Conservation (phyloP, 148 eudicot genomes). For the Vaccinium macrocarpon region DNA sequence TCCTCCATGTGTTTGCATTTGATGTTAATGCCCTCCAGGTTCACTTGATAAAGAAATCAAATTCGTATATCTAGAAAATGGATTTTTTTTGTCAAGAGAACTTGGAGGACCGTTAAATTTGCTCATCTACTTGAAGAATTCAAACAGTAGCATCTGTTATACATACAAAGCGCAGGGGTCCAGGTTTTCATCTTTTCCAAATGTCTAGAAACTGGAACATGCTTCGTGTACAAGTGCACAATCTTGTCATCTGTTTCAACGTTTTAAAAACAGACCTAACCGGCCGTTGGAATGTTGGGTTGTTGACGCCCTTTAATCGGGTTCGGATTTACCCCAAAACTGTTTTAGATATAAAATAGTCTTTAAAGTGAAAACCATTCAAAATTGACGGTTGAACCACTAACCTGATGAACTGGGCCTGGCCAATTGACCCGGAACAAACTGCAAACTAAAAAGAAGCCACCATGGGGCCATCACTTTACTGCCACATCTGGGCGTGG, state of each 20-base stretch:
- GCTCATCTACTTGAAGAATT: background rate
- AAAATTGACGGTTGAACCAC: too few relatives aligned
- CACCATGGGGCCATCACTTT: too few relatives aligned
- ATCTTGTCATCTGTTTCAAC: background rate
- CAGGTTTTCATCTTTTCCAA: background rate
- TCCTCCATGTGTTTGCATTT: background rate
- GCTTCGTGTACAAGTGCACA: background rate
- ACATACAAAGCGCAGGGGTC: background rate
- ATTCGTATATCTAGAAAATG: background rate
- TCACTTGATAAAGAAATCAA: background rate
- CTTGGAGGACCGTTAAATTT: slow-evolving; percentile 3
- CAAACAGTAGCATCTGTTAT: background rate
- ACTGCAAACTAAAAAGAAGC: too few relatives aligned
- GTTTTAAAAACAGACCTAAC: too few relatives aligned
- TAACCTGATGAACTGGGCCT: too few relatives aligned
- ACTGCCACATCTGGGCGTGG: too few relatives aligned
- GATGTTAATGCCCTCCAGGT: background rate
- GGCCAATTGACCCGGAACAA: too few relatives aligned
- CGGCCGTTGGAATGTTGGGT: too few relatives aligned
- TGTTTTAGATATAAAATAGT: too few relatives aligned
- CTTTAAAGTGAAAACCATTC: too few relatives aligned
- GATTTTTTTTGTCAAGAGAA: background rate
- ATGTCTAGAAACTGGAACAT: slow-evolving; percentile 6
- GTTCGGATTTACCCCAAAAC: too few relatives aligned
- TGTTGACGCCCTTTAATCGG: too few relatives aligned